Base-by-base conservation (phyloP, 345 rosid genomes). In the Mercurialis annua region DNA sequence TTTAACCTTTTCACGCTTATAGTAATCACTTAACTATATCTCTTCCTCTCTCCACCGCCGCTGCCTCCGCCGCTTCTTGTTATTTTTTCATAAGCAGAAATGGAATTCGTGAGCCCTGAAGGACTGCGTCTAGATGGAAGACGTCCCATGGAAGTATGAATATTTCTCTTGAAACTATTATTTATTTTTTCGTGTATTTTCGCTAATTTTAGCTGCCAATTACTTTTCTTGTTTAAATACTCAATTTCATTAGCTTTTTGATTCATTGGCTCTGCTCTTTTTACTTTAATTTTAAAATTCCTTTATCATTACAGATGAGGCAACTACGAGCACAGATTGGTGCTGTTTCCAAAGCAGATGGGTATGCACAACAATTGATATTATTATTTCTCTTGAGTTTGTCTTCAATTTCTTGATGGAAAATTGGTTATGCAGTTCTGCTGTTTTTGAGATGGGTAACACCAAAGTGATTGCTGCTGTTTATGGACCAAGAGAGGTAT, bases 401-500 rank as follows among this genome's bases (percentile, higher is more conserved):
- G 53, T 6, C 46, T 62, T 17, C 46, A 21, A 24, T 24, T 12
- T 15, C 9, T 21, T 66, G 5, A 33, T 46, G 3, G 46, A 14
- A 27, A 8, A 6, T 62, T 62, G n/a, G 20, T 43, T 38, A 30
- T 74, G 27, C 73, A 89, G 97, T 12, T 94, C 97, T 76, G 96
- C 96, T 73, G 79, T 84, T 72, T 94, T 92, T 24, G 98, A 91
- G 83, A 92, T 94, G 97, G 97, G 96, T 50, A 89, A 94, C 78
- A 89, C 98, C 21, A 92, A 88, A 87, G 98, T 89, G 20, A 88
- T 92, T 48, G 99, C 97, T 54, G 98, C 97, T 55, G 99, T 88
- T 16, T 91, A 89, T 82, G 98, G 98, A 29, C 99, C 98, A 1
- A 83, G 98, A 80, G 96, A 91, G 99, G 99, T 89, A 55, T 18